A percentile compares a stretch with the other conserved stretches of the same genome.
Conservation (phyloP, 2,329 filamentous ascomycete genomes). For the Raffaelea arxii region DNA sequence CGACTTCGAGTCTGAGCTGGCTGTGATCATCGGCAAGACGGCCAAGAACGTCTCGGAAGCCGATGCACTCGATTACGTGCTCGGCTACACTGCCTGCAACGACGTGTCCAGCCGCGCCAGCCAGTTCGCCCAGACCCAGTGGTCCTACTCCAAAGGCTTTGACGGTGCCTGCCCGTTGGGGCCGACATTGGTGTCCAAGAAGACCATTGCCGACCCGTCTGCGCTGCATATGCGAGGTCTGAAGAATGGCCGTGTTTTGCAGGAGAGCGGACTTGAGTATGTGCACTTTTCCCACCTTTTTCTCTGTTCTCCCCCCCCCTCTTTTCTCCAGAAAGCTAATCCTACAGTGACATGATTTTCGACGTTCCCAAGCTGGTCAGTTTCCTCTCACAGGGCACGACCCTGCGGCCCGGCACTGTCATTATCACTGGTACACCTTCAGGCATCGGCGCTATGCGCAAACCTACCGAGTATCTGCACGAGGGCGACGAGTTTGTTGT, state of each 20-base stretch:
- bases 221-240: slow-evolving; percentile 30
- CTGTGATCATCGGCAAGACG: slow-evolving; percentile 41
- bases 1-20: slow-evolving; percentile 52
- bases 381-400: slow-evolving; percentile 33
- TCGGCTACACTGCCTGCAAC: slow-evolving; percentile 38
- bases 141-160: slow-evolving; percentile 50
- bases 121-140: slow-evolving; percentile 45
- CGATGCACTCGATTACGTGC: slow-evolving; percentile 48
- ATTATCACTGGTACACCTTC: slow-evolving; percentile 35
- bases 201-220: slow-evolving; percentile 29
- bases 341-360: slow-evolving; percentile 42
- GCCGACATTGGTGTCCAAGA: slow-evolving; percentile 37
- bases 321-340: neutral
- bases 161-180: slow-evolving; percentile 46
- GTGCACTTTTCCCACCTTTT: neutral
- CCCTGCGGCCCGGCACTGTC: slow-evolving; percentile 26
- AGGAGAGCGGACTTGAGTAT: slow-evolving; percentile 7
- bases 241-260: slow-evolving; percentile 28
- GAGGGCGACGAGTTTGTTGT: slow-evolving; percentile 32
- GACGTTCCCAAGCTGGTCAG: slow-evolving; percentile 33
- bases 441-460: slow-evolving; percentile 26
- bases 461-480: slow-evolving; percentile 25
- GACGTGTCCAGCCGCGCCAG: slow-evolving; percentile 45
- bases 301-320: neutral
- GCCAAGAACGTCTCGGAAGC: slow-evolving; percentile 45